Conservation (phyloP, 2,329 filamentous ascomycete genomes). For the Juglanconis juglandina region DNA sequence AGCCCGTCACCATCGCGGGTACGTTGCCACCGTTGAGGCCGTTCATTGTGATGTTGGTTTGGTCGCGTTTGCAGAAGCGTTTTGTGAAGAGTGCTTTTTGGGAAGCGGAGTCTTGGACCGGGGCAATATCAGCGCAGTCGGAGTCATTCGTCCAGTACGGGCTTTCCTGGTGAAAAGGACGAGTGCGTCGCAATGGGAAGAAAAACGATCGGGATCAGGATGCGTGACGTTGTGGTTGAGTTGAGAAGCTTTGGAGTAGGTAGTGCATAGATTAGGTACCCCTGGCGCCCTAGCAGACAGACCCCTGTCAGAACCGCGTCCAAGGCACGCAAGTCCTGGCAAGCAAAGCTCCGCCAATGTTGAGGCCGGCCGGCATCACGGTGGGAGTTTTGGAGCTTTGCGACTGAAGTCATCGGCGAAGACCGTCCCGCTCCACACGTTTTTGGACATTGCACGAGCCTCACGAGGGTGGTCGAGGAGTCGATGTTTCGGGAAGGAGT, state of each 20-base stretch:
- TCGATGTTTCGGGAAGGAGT: neutral
- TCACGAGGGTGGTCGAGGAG: neutral
- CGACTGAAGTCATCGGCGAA: neutral
- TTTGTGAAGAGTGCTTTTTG: neutral
- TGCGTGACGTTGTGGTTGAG: too few relatives aligned
- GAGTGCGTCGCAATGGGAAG: too few relatives aligned
- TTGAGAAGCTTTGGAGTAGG: too few relatives aligned
- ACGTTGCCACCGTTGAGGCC: slow-evolving; percentile 48
- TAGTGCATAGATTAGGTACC: too few relatives aligned
- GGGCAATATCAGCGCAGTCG: neutral
- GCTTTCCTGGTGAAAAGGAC: too few relatives aligned
- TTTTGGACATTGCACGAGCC: neutral
- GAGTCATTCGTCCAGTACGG: too few relatives aligned
- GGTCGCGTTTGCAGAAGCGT: neutral
- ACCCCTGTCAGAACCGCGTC: neutral
- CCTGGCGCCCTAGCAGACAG: too few relatives aligned
- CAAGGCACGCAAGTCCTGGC: neutral
- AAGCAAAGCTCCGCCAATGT: neutral
- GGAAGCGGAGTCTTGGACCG: neutral
- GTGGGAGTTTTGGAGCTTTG: neutral
- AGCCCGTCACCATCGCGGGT: slow-evolving; percentile 40
- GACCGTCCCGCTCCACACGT: neutral
- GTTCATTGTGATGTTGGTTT: slow-evolving; percentile 36
- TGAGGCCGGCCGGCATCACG: slow-evolving; percentile 1
- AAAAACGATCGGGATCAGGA: too few relatives aligned